phyloP scores from a whole-genome alignment of 768 basidiomycete species.

The Suillus luteus region DNA sequence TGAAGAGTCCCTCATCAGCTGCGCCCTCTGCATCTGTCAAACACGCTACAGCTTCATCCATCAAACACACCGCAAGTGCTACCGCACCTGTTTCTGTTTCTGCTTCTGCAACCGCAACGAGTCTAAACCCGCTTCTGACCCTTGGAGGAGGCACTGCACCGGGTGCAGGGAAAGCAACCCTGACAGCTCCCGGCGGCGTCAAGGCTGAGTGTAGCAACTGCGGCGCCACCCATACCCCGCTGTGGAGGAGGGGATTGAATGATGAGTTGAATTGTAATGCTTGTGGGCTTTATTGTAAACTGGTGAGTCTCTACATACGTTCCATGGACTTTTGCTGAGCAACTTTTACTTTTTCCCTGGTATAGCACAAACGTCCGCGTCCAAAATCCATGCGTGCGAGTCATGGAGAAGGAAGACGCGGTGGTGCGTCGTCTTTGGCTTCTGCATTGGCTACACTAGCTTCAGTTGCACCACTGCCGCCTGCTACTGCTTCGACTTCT shows the following conservation, averaged over 20 bases:
- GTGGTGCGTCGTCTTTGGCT: background rate
- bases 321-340: constrained; percentile 9
- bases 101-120: constrained; percentile 65
- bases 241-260: constrained; percentile 85
- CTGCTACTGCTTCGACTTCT: background rate
- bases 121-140: constrained; percentile 46
- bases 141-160: constrained; percentile 23
- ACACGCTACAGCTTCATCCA: background rate
- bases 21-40: background rate
- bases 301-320: constrained; percentile 48
- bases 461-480: background rate
- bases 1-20: constrained; percentile 1
- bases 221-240: constrained; percentile 84
- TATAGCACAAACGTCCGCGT: constrained; percentile 82
- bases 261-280: constrained; percentile 91
- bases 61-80: constrained; percentile 19
- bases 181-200: constrained; percentile 52
- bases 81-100: constrained; percentile 38
- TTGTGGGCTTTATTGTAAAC: constrained; percentile 84
- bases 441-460: background rate
- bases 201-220: constrained; percentile 90
- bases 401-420: constrained; percentile 65
- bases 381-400: constrained; percentile 85
- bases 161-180: background rate
- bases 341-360: too few relatives aligned